Evolutionary conservation across 1,284 basidiomycete genomes (phyloP).

Genomic region (Sanghuangporus sanghuang): DNA sequence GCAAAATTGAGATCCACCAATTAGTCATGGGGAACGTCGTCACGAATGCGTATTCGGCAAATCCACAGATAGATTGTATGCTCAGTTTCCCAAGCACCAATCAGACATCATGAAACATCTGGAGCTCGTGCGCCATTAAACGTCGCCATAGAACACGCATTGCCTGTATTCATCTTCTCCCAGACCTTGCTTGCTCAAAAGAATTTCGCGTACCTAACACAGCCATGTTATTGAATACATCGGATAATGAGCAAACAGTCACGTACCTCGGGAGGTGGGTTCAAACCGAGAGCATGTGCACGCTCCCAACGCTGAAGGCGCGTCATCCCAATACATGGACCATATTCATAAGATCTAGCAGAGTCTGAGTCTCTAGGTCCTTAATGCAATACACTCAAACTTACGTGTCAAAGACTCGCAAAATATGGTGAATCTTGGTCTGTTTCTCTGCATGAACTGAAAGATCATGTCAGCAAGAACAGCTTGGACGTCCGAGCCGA

Average conservation of each 20-base stretch:
- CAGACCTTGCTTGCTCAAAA: constrained; percentile 51
- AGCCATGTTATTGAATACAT: background rate
- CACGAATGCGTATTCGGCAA: background rate
- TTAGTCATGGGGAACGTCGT: too few relatives aligned
- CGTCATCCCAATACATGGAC: constrained; percentile 80
- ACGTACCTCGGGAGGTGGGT: constrained; percentile 79
- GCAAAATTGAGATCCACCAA: too few relatives aligned
- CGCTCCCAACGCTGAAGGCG: constrained; percentile 88
- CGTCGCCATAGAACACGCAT: constrained; percentile 44
- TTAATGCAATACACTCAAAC: constrained; percentile 22
- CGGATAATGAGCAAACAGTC: background rate
- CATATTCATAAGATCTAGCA: constrained; percentile 70
- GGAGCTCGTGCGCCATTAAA: constrained; percentile 24
- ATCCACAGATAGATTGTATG: background rate
- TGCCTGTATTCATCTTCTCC: constrained; percentile 41
- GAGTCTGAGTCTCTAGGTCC: constrained; percentile 1
- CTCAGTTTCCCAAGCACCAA: too few relatives aligned
- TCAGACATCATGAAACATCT: too few relatives aligned
- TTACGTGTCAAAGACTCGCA: constrained; percentile 77
- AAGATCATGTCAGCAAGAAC: background rate
- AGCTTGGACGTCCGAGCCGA: background rate
- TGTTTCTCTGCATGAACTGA: constrained; percentile 60
- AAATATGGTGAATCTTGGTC: constrained; percentile 63
- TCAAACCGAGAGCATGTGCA: constrained; percentile 73
- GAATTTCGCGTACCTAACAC: constrained; percentile 69